Evolutionary conservation across 805 yeast genomes (phyloP), one percentile per base, ranked within the genome.

Genomic region (Lipomyces chichibuensis): DNA sequence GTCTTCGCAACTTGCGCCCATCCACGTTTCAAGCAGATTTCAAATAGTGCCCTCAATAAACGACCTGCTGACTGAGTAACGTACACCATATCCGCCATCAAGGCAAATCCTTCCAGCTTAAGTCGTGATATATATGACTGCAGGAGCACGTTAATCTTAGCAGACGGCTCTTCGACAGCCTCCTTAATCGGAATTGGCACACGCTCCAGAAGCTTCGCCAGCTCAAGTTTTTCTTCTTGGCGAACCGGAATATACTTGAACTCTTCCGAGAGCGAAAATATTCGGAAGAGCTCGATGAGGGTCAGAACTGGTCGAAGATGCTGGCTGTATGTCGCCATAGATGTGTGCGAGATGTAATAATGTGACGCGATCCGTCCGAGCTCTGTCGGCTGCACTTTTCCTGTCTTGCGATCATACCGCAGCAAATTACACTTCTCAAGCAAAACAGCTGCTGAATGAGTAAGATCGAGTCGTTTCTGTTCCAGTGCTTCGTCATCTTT

Each of bases 51-150:
- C 65, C 98, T 80, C 64, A 93, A 81, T 51, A 95, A 77, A 75
- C 99, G 84, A 2, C 96, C 94, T 0, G 97, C 98, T 53, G 96
- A 91, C 77, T 95, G 98, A 0, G 95, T 90, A 53, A 95, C 86
- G 75, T 91, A 95, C 2, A 91, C 83, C 97, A 93, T 92, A 80
- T 95, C 99, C 0, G 97, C 87, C 84, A 89, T 87, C 67, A 96
- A 78, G 0, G 98, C 97, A 79, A 91, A 91, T 0, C 98, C 98
- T 0, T 90, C 95, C 20, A 95, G 80, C 9, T 82, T 80, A 29
- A 93, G 79, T 49, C 88, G 79, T 0, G 97, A 90, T n/a, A 95
- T 90, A 73, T 90, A 92, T 0, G 97, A 85, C 75, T 95, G 99
- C 13, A 95, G 79, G 49, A 95, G 77, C 7, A 92, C 85, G 71